Evolutionary conservation across 768 basidiomycete species (phyloP).

Genomic region (Leccinum broughii): DNA sequence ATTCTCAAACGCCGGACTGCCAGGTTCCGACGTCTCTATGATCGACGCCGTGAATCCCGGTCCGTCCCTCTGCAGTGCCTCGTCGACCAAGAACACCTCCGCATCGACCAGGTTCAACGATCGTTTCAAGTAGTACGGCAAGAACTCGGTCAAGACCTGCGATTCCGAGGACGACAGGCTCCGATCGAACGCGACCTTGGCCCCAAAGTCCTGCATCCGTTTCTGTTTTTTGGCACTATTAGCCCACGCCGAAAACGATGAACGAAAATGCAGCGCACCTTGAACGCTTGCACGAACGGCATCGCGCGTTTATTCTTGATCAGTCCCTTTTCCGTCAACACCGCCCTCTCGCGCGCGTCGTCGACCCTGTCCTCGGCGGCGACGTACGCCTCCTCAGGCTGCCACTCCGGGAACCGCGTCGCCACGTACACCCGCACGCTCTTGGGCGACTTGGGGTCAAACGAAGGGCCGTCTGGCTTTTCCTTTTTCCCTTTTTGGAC

Average conservation of each 20-base stretch:
- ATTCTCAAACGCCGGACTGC: slow-evolving; percentile 84
- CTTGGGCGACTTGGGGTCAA: no score
- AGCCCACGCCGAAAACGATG: neutral
- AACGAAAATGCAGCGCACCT: slow-evolving; percentile 40
- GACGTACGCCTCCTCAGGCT: no score
- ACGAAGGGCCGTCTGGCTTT: no score
- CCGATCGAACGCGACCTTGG: slow-evolving; percentile 60
- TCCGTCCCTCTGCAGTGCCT: slow-evolving; percentile 55
- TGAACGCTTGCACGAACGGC: no score
- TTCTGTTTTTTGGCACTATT: slow-evolving; percentile 46
- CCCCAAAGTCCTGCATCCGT: slow-evolving; percentile 77
- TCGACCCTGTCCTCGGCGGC: no score
- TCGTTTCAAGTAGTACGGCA: slow-evolving; percentile 82
- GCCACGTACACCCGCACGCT: no score
- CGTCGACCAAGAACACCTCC: slow-evolving; percentile 68
- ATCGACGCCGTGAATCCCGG: slow-evolving; percentile 65
- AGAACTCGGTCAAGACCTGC: slow-evolving; percentile 64
- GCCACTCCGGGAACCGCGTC: no score
- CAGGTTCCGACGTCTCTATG: slow-evolving; percentile 87
- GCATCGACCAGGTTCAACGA: slow-evolving; percentile 70
- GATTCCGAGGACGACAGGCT: slow-evolving; percentile 52
- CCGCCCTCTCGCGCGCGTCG: no score
- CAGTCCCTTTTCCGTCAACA: no score
- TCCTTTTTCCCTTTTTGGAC: no score
- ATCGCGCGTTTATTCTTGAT: no score